These are phyloP conservation scores for Cryoendolithus antarcticus DNA, from an alignment of 2,329 filamentous ascomycete genomes.

Conservation along the genomic window DNA sequence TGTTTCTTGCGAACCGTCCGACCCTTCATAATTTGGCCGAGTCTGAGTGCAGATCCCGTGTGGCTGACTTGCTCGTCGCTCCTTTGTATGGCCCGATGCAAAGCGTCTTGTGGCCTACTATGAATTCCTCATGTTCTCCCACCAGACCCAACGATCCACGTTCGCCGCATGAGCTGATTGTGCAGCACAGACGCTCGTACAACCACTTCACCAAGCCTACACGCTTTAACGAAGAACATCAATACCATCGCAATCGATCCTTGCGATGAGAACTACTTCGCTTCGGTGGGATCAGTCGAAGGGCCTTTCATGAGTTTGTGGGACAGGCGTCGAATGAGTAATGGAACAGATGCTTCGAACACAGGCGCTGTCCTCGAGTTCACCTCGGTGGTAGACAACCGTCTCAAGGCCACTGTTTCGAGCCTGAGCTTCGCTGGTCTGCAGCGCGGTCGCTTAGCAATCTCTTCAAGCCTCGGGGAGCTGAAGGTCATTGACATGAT, in stretches of 20 bases:
- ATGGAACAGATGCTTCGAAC: slow-evolving; percentile 42
- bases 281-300: slow-evolving; percentile 60
- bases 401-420: slow-evolving; percentile 43
- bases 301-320: slow-evolving; percentile 65
- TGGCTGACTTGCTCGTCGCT: no score
- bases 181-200: slow-evolving; percentile 1
- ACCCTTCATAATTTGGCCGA: no score
- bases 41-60: no score
- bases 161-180: no score
- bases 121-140: no score
- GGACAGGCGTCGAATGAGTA: slow-evolving; percentile 50
- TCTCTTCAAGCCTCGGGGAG: slow-evolving; percentile 47
- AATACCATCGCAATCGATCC: slow-evolving; percentile 66
- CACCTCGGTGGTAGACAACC: slow-evolving; percentile 39
- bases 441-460: slow-evolving; percentile 44
- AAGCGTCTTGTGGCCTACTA: no score
- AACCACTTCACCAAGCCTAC: slow-evolving; percentile 20
- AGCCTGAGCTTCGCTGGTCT: slow-evolving; percentile 49
- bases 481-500: slow-evolving; percentile 33
- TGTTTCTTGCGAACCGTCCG: no score
- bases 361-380: slow-evolving; percentile 44
- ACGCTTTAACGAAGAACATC: slow-evolving; percentile 45
- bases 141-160: no score
- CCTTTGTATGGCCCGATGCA: no score
- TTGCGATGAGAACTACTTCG: slow-evolving; percentile 70